Evolutionary conservation across 768 basidiomycete genomes (phyloP).

Genomic region (Cyathus striatus): DNA sequence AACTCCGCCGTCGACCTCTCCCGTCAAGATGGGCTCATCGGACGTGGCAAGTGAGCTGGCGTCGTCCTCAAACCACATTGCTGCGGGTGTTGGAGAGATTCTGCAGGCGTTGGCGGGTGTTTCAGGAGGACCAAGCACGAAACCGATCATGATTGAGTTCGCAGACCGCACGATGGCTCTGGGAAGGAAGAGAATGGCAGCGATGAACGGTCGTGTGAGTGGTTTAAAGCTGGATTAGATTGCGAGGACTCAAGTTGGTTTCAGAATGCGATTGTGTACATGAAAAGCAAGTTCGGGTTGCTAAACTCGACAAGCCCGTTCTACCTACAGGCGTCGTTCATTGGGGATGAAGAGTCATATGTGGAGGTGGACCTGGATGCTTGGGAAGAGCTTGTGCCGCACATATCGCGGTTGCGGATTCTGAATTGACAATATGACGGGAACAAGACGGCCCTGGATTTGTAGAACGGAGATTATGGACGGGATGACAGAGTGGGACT

Average conservation of each 20-base stretch:
- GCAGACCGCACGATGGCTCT: conserved; percentile 26
- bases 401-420: conserved; percentile 21
- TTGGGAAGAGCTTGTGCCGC: conserved; percentile 29
- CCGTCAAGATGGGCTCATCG: conserved; percentile 1
- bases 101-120: conserved; percentile 19
- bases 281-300: conserved; percentile 31
- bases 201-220: conserved; percentile 27
- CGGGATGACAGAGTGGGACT: too few species aligned
- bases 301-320: conserved; percentile 21
- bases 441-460: background rate
- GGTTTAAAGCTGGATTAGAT: background rate
- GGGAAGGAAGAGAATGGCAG: conserved; percentile 22
- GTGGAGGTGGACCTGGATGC: conserved; percentile 30
- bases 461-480: too few species aligned
- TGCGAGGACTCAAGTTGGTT: background rate
- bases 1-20: background rate
- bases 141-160: conserved; percentile 27
- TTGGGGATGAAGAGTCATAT: conserved; percentile 17
- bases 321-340: conserved; percentile 21
- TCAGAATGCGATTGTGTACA: conserved; percentile 27
- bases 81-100: conserved; percentile 26
- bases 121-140: conserved; percentile 9
- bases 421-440: conserved; percentile 8
- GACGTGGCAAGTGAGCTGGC: conserved; percentile 13
- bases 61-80: conserved; percentile 19